Percentiles rank a stretch among this genome's conserved stretches.
phyloP scores from a whole-genome alignment of 768 basidiomycete genomes.

The Sporobolomyces roseus region DNA sequence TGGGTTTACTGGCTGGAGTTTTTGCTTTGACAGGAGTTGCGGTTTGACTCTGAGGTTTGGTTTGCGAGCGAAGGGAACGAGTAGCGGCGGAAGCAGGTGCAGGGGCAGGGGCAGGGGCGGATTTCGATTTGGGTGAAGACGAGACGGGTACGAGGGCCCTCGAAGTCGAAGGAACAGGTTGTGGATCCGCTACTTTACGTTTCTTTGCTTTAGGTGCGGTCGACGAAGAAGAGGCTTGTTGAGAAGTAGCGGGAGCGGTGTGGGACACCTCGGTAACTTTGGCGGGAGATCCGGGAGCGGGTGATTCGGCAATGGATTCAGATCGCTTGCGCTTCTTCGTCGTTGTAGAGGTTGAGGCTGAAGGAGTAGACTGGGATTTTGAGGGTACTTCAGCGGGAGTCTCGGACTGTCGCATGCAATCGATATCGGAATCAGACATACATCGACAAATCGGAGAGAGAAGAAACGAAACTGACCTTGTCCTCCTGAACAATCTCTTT shows the following conservation, averaged over 20 bases:
- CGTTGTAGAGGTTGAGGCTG: too few relatives aligned
- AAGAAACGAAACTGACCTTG: neutral
- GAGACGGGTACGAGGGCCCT: slow-evolving; percentile 4
- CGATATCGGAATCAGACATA: too few relatives aligned
- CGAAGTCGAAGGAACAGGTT: slow-evolving; percentile 2
- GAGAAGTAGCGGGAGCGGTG: neutral
- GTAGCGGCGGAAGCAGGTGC: neutral
- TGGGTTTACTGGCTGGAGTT: neutral
- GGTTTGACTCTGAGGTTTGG: too few relatives aligned
- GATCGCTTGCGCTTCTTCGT: slow-evolving; percentile 33
- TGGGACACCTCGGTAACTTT: too few relatives aligned
- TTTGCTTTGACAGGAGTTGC: neutral
- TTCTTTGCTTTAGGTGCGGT: slow-evolving; percentile 11
- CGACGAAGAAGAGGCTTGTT: neutral
- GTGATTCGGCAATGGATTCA: slow-evolving; percentile 2
- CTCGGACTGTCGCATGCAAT: too few relatives aligned
- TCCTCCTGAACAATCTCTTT: slow-evolving; percentile 4
- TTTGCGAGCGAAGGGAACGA: slow-evolving; percentile 9
- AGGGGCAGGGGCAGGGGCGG: neutral
- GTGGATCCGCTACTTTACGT: slow-evolving; percentile 21
- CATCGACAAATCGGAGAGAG: too few relatives aligned
- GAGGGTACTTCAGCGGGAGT: too few relatives aligned
- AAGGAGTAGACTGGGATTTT: too few relatives aligned
- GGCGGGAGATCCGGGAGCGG: neutral
- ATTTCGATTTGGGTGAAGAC: neutral